These are phyloP conservation scores for Malassezia psittaci DNA, from an alignment of 1,284 basidiomycete genomes.

Conservation along the genomic window DNA sequence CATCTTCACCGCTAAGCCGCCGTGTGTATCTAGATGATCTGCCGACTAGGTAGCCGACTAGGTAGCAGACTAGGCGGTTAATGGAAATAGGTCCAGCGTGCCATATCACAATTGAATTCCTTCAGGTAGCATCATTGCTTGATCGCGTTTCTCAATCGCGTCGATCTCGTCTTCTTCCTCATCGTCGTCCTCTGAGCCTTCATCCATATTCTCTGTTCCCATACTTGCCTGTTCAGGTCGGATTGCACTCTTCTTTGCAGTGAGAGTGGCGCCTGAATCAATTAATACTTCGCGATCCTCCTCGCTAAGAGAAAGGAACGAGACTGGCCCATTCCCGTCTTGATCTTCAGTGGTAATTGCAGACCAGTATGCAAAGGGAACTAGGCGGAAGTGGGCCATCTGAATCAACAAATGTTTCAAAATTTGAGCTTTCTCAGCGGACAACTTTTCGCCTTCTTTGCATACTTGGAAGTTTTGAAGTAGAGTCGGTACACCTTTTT, in stretches of 20 bases:
- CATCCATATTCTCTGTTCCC: conserved; percentile 6
- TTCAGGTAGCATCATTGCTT: conserved; percentile 20
- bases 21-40: conserved; percentile 31
- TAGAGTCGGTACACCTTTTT: conserved; percentile 77
- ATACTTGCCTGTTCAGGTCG: background rate
- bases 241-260: conserved; percentile 7
- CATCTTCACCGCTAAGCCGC: conserved; percentile 23
- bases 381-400: conserved; percentile 39
- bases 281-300: conserved; percentile 28
- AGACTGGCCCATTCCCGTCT: conserved; percentile 24
- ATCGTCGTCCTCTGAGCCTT: conserved; percentile 15
- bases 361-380: conserved; percentile 45
- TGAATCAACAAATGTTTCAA: conserved; percentile 44
- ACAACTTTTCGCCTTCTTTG: conserved; percentile 67
- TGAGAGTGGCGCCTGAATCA: conserved; percentile 12
- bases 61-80: too few relatives aligned
- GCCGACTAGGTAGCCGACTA: conserved; percentile 7
- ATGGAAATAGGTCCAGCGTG: too few relatives aligned
- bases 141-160: conserved; percentile 16
- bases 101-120: conserved; percentile 11
- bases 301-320: conserved; percentile 23
- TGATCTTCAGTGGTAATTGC: conserved; percentile 24
- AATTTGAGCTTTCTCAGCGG: conserved; percentile 54
- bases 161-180: conserved; percentile 11
- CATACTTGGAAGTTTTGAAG: conserved; percentile 67